Conservation (phyloP, 1,139 yeast species). For the Yarrowia galli region DNA sequence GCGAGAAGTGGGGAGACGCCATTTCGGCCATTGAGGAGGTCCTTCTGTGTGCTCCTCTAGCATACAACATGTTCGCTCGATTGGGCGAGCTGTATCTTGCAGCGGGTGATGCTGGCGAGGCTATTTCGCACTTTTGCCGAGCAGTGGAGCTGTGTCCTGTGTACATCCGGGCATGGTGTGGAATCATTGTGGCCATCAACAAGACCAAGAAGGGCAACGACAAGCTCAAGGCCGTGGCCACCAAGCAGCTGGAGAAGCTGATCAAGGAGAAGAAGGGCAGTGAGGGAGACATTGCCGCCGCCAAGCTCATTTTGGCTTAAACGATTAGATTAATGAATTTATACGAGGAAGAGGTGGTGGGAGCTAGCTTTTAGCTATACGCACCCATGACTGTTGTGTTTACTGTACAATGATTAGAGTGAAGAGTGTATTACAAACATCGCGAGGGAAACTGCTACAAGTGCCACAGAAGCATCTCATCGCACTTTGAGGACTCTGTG, state of each 20-base stretch:
- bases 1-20: conserved; percentile 74
- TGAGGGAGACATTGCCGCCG: conserved; percentile 50
- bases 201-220: conserved; percentile 47
- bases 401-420: too few species aligned
- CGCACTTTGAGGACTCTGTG: too few species aligned
- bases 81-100: conserved; percentile 60
- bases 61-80: conserved; percentile 72
- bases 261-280: conserved; percentile 49
- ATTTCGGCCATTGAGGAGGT: conserved; percentile 74
- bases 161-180: conserved; percentile 79
- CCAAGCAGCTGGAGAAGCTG: conserved; percentile 51
- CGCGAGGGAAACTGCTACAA: too few species aligned
- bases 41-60: conserved; percentile 69
- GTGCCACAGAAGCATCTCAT: too few species aligned
- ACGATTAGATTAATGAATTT: conserved; percentile 1
- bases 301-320: conserved; percentile 45
- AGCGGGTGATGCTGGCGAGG: conserved; percentile 45
- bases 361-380: too few species aligned
- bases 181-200: conserved; percentile 58
- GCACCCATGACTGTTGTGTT: too few species aligned
- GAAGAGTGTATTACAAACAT: too few species aligned
- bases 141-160: conserved; percentile 77
- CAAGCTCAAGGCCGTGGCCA: conserved; percentile 48
- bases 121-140: conserved; percentile 66
- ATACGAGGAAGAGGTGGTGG: too few species aligned